A percentile compares a stretch with the other conserved stretches of the same genome.
Conservation (phyloP, 2,329 filamentous ascomycete genomes). For the Fonsecaea nubica region DNA sequence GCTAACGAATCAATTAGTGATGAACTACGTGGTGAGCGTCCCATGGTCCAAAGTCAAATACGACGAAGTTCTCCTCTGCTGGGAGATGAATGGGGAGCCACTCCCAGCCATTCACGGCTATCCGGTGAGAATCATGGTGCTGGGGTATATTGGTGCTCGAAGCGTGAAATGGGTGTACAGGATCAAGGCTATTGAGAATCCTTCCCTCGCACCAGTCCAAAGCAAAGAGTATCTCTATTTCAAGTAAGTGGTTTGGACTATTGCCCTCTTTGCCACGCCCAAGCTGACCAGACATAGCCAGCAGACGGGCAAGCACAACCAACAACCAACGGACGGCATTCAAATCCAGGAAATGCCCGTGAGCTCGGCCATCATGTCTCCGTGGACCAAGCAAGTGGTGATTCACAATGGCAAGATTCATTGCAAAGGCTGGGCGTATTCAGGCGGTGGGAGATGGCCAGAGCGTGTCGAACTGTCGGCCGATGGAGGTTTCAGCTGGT, state of each 20-base stretch:
- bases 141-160: conserved; percentile 72
- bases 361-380: conserved; percentile 69
- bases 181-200: conserved; percentile 65
- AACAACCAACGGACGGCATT: conserved; percentile 64
- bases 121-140: conserved; percentile 67
- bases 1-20: conserved; percentile 45
- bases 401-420: conserved; percentile 68
- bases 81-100: conserved; percentile 73
- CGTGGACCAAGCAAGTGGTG: conserved; percentile 64
- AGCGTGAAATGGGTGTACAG: conserved; percentile 65
- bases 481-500: conserved; percentile 71
- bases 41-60: conserved; percentile 70
- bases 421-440: conserved; percentile 65
- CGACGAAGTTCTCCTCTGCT: conserved; percentile 70
- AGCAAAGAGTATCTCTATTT: conserved; percentile 72
- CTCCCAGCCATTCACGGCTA: conserved; percentile 71
- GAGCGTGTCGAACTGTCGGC: conserved; percentile 68
- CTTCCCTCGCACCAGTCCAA: conserved; percentile 67
- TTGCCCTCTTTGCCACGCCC: neutral
- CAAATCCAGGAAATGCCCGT: conserved; percentile 77
- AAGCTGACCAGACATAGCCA: conserved; percentile 45
- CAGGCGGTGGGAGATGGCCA: conserved; percentile 65
- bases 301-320: conserved; percentile 72
- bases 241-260: conserved; percentile 43
- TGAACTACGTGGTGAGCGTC: conserved; percentile 71